phyloP scores from a whole-genome alignment of 2,329 filamentous ascomycete genomes.

The Trichoderma afroharzianum region DNA sequence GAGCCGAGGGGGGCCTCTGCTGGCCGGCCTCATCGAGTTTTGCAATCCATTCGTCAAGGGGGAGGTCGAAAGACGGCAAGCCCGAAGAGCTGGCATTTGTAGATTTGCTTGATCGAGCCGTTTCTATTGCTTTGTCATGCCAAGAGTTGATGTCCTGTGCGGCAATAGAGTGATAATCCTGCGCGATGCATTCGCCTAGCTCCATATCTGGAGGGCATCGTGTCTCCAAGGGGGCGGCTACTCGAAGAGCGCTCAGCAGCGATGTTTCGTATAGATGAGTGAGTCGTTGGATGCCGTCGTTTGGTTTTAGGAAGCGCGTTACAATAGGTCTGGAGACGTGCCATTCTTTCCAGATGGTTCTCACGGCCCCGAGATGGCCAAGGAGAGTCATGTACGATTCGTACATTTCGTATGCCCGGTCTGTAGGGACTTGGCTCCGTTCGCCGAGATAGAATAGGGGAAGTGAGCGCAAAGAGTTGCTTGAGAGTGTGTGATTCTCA shows the following conservation, averaged over 20 bases:
- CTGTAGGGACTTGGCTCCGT: neutral
- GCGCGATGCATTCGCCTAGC: conserved; percentile 21
- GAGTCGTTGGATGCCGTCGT: neutral
- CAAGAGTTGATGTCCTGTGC: conserved; percentile 11
- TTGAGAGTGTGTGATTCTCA: conserved; percentile 21
- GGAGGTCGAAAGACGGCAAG: neutral
- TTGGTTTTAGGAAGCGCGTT: neutral
- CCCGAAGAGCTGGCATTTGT: too few relatives aligned
- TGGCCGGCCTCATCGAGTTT: neutral
- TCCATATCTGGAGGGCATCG: conserved; percentile 1
- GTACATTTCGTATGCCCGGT: conserved; percentile 22
- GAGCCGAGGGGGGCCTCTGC: neutral
- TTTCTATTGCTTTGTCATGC: neutral
- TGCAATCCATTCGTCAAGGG: conserved; percentile 7
- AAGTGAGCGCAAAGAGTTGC: conserved; percentile 28
- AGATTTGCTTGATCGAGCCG: neutral
- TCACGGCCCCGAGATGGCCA: conserved; percentile 30
- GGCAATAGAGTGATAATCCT: conserved; percentile 23
- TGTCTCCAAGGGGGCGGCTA: conserved; percentile 6
- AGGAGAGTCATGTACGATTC: conserved; percentile 29
- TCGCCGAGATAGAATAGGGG: conserved; percentile 18
- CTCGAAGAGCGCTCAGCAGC: conserved; percentile 8
- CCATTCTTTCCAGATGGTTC: conserved; percentile 33
- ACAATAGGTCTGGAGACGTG: conserved; percentile 16
- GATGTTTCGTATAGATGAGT: conserved; percentile 16